Evolutionary conservation across 371 early-diverging fungal species (phyloP).

Genomic region (Mortierella polycephala): DNA sequence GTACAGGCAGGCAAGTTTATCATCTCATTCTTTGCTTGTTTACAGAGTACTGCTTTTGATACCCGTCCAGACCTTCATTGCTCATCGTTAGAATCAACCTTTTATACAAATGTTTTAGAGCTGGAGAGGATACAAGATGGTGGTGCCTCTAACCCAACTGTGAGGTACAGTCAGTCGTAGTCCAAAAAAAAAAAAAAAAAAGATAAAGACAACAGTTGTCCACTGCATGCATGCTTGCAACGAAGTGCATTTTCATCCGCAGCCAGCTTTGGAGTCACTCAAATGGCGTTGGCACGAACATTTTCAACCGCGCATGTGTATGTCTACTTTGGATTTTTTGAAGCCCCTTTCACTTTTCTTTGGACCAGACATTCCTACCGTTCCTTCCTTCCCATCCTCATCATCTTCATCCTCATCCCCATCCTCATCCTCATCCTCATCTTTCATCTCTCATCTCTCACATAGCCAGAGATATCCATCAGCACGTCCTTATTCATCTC

Average conservation of each 20-base stretch:
- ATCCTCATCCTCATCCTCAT: neutral
- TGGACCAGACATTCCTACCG: neutral
- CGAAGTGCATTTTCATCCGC: too few species aligned
- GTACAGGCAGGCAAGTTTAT: constrained; percentile 40
- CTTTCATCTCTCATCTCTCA: neutral
- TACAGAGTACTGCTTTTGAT: neutral
- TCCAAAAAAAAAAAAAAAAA: neutral
- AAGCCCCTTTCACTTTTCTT: neutral
- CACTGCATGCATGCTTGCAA: too few species aligned
- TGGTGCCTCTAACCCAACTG: constrained; percentile 52
- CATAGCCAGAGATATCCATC: neutral
- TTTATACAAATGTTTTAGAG: constrained; percentile 15
- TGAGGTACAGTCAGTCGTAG: constrained; percentile 43
- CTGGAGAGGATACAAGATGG: constrained; percentile 50
- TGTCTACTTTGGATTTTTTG: neutral
- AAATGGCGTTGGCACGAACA: too few species aligned
- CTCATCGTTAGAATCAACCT: neutral
- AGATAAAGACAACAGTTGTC: constrained; percentile 1
- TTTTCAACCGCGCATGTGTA: neutral
- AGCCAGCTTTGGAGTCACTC: too few species aligned
- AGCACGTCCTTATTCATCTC: neutral
- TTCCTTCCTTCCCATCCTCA: neutral
- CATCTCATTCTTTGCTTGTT: neutral
- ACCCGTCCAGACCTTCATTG: neutral
- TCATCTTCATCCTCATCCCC: neutral